Percentiles rank a stretch among this genome's conserved stretches.
Conservation (phyloP, 768 basidiomycete genomes). For the Lactarius pseudohatsudake region DNA sequence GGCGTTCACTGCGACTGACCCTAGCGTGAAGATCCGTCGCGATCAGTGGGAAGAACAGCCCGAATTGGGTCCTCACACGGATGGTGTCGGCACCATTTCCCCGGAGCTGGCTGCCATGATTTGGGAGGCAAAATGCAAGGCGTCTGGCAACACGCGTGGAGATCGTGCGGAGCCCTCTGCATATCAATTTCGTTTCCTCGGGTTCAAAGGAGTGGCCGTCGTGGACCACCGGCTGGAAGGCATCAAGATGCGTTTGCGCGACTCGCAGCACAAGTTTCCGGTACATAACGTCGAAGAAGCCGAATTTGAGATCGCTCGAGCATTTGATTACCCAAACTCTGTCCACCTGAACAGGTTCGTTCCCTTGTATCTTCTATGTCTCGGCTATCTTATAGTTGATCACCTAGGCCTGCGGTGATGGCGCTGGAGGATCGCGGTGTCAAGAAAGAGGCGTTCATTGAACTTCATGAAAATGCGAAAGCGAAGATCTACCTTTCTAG, state of each 20-base stretch:
- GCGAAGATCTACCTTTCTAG: constrained; percentile 58
- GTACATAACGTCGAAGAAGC: constrained; percentile 43
- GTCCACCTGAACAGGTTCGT: constrained; percentile 73
- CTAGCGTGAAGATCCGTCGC: constrained; percentile 56
- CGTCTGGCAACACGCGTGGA: constrained; percentile 25
- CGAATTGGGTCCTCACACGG: constrained; percentile 67
- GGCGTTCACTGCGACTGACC: constrained; percentile 81
- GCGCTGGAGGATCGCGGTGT: constrained; percentile 77
- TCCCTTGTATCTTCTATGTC: neutral
- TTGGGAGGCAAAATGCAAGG: constrained; percentile 53
- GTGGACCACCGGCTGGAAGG: constrained; percentile 59
- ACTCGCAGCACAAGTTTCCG: constrained; percentile 76
- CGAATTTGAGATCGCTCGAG: constrained; percentile 72
- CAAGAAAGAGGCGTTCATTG: constrained; percentile 52
- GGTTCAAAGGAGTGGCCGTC: constrained; percentile 75
- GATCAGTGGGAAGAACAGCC: constrained; percentile 62
- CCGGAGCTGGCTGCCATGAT: constrained; percentile 52
- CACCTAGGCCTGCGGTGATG: constrained; percentile 67
- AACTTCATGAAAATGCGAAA: constrained; percentile 61
- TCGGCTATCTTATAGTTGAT: neutral
- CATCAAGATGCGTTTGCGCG: constrained; percentile 66
- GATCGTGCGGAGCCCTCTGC: constrained; percentile 32
- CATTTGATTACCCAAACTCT: constrained; percentile 57
- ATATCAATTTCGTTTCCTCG: constrained; percentile 82
- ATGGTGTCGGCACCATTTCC: constrained; percentile 49